Evolutionary conservation across 192 early-diverging fungal species (phyloP), one percentile per base, ranked within the genome.

Genomic region (Pilobolus umbonatus): DNA sequence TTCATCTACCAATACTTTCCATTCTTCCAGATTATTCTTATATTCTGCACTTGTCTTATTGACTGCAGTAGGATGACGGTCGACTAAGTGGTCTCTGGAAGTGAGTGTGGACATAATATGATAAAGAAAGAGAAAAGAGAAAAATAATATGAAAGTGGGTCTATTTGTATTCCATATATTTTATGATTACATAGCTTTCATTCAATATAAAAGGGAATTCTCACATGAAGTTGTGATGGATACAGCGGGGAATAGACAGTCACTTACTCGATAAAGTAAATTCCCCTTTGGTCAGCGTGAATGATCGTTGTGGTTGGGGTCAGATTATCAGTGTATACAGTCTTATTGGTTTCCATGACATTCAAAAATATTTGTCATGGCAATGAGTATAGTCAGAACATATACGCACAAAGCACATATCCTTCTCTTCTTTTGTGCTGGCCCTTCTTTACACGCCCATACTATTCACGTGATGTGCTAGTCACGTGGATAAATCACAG

Each of bases 1-100:
- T 30, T 68, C 50, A 21, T 69, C 67, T 39, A 81, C 63, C 55
- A 84, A 51, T 43, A 43, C 62, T 31, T 62, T 58, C 84, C 79
- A 80, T 62, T 78, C 80, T 57, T 71, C 68, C 39, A 77, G 65
- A 65, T 85, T 85, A 34, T 65, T 72, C 57, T 72, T 66, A 59
- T 78, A 84, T 48, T 84, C 81, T 15, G 71, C 62, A 0, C 71
- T 71, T 14, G 68, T 64, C 45, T 74, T 77, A 57, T 69, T 67
- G 50, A 76, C 61, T 24, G 56, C 57, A 14, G 77, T 75, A 46
- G 76, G 69, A 55, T 69, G 53, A 2, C 72, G 68, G 26, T 67
- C 71, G 34, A 74, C 72, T 54, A 75, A 62, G 59, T 78, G 73
- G 24, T 68, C 60, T 51, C 56, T 44, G 5, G 47, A 44, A 21